Conservation (phyloP, 2,329 filamentous ascomycete genomes). For the Tolypocladium paradoxum region DNA sequence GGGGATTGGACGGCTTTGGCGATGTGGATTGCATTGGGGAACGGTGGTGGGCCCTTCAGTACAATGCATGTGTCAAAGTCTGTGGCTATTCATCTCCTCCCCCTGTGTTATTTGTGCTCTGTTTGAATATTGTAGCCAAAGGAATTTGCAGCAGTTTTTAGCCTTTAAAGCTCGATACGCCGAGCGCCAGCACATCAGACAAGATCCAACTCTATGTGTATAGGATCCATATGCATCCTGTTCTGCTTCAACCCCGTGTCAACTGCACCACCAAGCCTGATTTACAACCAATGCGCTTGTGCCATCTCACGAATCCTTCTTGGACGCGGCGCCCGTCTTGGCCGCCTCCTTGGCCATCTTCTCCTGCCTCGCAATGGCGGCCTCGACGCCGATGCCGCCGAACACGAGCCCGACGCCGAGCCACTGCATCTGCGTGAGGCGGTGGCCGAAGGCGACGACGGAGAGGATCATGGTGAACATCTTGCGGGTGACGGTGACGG, state of each 20-base stretch:
- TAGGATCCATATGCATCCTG: not conserved
- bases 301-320: constrained; percentile 18
- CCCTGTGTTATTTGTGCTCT: not conserved
- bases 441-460: constrained; percentile 89
- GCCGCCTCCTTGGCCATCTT: constrained; percentile 70
- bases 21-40: not conserved
- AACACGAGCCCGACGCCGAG: constrained; percentile 87
- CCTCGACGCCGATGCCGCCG: constrained; percentile 88
- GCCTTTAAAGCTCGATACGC: not conserved
- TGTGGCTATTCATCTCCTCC: not conserved
- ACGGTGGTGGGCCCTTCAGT: not conserved
- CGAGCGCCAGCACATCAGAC: not conserved
- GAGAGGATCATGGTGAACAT: constrained; percentile 99
- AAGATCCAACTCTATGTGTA: not conserved
- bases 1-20: not conserved
- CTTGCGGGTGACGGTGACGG: constrained; percentile 93
- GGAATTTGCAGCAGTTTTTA: not conserved
- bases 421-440: constrained; percentile 82
- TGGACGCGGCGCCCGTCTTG: constrained; percentile 29
- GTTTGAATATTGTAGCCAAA: not conserved
- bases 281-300: not conserved
- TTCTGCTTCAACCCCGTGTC: not conserved
- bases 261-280: not conserved
- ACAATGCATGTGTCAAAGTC: not conserved
- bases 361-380: constrained; percentile 66